A percentile compares a stretch with the other conserved stretches of the same genome.
Conservation (phyloP, 306 rosid genomes). For the Begonia peltatifolia region DNA sequence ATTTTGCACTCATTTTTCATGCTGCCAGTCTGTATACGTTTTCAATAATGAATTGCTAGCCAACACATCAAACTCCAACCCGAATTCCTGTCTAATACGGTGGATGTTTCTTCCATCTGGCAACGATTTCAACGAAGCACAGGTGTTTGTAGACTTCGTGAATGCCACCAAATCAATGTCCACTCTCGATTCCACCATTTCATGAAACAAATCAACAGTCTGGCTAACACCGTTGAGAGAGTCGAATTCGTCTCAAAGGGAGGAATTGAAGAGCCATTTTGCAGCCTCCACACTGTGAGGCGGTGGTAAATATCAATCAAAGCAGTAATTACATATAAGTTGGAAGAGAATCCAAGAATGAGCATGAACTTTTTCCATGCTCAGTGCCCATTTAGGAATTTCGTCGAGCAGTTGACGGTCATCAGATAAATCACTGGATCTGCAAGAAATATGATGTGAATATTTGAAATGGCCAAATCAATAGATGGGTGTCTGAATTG, state of each 20-base stretch:
- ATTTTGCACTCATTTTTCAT: conserved; percentile 22
- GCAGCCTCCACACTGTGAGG: conserved; percentile 17
- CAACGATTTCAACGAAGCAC: conserved; percentile 24
- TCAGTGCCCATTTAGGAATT: conserved; percentile 39
- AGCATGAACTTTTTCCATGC: conserved; percentile 65
- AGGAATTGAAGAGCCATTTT: conserved; percentile 27
- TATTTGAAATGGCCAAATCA: neutral
- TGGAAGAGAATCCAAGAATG: conserved; percentile 33
- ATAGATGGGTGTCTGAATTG: neutral
- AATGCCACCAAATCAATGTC: conserved; percentile 37
- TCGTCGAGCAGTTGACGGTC: conserved; percentile 32
- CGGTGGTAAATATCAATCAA: conserved; percentile 44
- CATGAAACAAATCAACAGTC: conserved; percentile 25
- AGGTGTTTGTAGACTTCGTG: conserved; percentile 33
- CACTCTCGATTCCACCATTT: conserved; percentile 26
- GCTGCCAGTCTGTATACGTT: conserved; percentile 48
- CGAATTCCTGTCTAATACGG: conserved; percentile 23
- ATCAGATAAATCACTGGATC: neutral
- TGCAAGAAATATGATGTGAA: neutral
- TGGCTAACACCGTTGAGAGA: conserved; percentile 46
- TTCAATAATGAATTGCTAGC: conserved; percentile 50
- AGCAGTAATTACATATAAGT: conserved; percentile 33
- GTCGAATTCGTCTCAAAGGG: conserved; percentile 21
- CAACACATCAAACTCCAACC: conserved; percentile 38
- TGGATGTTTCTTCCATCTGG: conserved; percentile 32